Conservation (phyloP, 1,139 yeast genomes). For the Blastobotrys serpentis region DNA sequence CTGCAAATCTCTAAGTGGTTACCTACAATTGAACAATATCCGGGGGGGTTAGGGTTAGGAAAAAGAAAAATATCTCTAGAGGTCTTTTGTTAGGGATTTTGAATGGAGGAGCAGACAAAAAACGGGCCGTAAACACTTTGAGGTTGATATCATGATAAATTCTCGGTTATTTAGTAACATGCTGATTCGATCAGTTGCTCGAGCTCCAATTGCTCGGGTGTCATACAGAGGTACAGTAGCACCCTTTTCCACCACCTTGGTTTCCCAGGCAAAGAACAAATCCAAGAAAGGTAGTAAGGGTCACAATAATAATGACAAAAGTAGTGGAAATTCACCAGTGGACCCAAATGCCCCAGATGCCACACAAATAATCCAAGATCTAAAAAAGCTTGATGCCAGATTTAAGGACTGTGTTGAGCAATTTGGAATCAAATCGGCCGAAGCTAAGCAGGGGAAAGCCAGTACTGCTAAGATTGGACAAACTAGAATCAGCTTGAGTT, state of each 20-base stretch:
- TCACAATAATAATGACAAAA: slow-evolving; percentile 7
- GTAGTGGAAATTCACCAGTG: slow-evolving; percentile 5
- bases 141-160: background rate
- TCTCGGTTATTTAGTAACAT: background rate
- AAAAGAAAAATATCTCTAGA: too few relatives aligned
- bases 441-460: slow-evolving; percentile 20
- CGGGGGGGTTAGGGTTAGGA: too few relatives aligned
- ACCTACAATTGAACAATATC: too few relatives aligned
- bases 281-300: slow-evolving; percentile 13
- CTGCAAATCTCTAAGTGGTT: too few relatives aligned
- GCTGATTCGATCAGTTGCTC: background rate
- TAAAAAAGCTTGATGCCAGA: slow-evolving; percentile 12
- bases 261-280: slow-evolving; percentile 7
- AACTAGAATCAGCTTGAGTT: slow-evolving; percentile 16
- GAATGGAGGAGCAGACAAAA: too few relatives aligned
- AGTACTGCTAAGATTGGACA: slow-evolving; percentile 17
- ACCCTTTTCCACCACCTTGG: slow-evolving; percentile 4
- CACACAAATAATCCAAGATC: slow-evolving; percentile 6
- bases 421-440: slow-evolving; percentile 18
- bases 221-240: background rate
- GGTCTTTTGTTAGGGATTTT: too few relatives aligned
- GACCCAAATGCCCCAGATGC: slow-evolving; percentile 11
- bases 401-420: slow-evolving; percentile 19
- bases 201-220: background rate
- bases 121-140: too few relatives aligned